Percentiles rank a stretch among this genome's conserved stretches.
These are phyloP conservation scores for Neolentinus lepideus DNA, from an alignment of 1,284 basidiomycete genomes.

Conservation along the genomic window DNA sequence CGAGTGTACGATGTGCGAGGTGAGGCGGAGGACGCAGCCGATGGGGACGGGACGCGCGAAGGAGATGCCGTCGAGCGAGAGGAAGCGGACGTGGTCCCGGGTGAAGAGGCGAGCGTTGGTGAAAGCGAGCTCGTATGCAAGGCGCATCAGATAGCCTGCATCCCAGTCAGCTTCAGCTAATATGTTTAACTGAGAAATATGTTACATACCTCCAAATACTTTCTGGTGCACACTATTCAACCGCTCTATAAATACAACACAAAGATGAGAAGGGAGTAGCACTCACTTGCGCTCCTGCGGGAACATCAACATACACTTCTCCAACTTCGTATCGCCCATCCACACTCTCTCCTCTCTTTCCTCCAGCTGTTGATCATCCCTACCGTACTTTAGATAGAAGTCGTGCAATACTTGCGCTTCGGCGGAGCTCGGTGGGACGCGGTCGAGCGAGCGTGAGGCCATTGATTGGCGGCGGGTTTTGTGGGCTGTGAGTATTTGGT, in stretches of 20 bases:
- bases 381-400: slow-evolving; percentile 53
- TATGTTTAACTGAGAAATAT: too few relatives aligned
- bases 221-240: slow-evolving; percentile 67
- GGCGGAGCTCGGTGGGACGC: slow-evolving; percentile 62
- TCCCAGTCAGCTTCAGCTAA: neutral
- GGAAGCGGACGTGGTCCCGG: slow-evolving; percentile 59
- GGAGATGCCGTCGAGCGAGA: slow-evolving; percentile 73
- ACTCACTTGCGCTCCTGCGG: slow-evolving; percentile 79
- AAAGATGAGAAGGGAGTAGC: neutral
- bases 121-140: slow-evolving; percentile 75
- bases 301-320: slow-evolving; percentile 76
- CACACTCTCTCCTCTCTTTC: slow-evolving; percentile 45
- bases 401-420: slow-evolving; percentile 66
- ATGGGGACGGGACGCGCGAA: slow-evolving; percentile 80
- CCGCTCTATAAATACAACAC: neutral
- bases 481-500: slow-evolving; percentile 26
- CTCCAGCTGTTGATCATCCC: slow-evolving; percentile 20
- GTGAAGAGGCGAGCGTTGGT: slow-evolving; percentile 69
- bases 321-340: slow-evolving; percentile 59
- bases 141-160: slow-evolving; percentile 49
- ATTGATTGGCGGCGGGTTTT: slow-evolving; percentile 48
- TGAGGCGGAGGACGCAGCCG: slow-evolving; percentile 70
- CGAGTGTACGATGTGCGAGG: slow-evolving; percentile 60
- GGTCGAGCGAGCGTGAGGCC: slow-evolving; percentile 53
- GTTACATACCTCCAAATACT: slow-evolving; percentile 61